Conservation (phyloP, 1,284 basidiomycete species). For the Cutaneotrichosporon daszewskae region DNA sequence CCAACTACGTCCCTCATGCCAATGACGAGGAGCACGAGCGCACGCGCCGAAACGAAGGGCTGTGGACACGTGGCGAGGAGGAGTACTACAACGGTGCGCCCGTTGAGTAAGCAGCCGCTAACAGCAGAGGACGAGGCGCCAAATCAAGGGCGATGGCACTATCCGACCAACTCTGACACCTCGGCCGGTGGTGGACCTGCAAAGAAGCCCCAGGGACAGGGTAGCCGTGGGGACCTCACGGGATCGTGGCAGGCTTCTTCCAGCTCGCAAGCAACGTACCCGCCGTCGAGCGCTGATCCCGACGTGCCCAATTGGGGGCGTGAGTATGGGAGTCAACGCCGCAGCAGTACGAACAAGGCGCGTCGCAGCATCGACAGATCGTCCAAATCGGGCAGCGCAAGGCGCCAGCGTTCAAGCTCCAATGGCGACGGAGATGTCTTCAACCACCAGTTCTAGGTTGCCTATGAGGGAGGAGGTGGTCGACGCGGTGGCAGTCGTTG, state of each 20-base stretch:
- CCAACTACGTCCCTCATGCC: conserved; percentile 40
- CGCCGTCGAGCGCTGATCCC: conserved; percentile 30
- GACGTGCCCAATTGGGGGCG: conserved; percentile 49
- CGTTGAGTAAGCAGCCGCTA: background rate
- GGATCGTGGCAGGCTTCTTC: too few relatives aligned
- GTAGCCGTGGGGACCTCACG: conserved; percentile 6
- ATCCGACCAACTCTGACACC: conserved; percentile 50
- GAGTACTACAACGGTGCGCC: conserved; percentile 40
- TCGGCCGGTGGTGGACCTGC: conserved; percentile 33
- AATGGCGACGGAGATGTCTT: conserved; percentile 36
- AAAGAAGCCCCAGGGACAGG: too few relatives aligned
- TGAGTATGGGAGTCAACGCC: conserved; percentile 42
- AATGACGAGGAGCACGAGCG: conserved; percentile 22
- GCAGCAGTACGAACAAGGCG: conserved; percentile 21
- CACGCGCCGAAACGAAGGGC: conserved; percentile 25
- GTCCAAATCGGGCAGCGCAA: conserved; percentile 1
- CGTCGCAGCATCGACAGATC: conserved; percentile 1
- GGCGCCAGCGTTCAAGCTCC: too few relatives aligned
- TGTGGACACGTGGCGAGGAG: conserved; percentile 43
- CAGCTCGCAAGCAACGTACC: conserved; percentile 26
- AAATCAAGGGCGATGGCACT: conserved; percentile 47
- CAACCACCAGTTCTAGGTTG: conserved; percentile 36
- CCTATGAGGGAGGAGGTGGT: too few relatives aligned
- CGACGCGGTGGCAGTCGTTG: too few relatives aligned
- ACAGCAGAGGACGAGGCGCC: conserved; percentile 33